These are phyloP conservation scores for Zea mays DNA, from an alignment of 176 grass and related monocot genomes.

Conservation along the genomic window DNA sequence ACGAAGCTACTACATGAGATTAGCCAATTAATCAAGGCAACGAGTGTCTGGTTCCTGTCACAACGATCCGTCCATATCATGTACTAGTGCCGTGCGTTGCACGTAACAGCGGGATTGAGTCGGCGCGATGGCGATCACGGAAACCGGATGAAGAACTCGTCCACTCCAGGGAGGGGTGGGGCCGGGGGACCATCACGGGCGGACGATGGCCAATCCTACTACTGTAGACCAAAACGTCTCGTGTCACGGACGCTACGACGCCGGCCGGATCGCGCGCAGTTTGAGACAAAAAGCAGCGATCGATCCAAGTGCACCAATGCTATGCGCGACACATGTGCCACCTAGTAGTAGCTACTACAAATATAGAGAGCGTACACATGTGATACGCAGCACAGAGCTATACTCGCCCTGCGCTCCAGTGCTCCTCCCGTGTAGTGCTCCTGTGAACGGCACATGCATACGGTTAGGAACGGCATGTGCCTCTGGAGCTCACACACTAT, in stretches of 20 bases:
- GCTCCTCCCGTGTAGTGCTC: too few species aligned
- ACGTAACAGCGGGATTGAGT: background rate
- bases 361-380: background rate
- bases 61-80: background rate
- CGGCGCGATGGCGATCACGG: background rate
- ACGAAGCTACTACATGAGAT: too few species aligned
- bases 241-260: background rate
- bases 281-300: slow-evolving; percentile 3
- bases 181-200: background rate
- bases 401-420: background rate
- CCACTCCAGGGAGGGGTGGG: background rate
- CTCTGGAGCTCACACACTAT: background rate
- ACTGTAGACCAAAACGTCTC: background rate
- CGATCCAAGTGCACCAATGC: background rate
- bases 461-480: background rate
- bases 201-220: background rate
- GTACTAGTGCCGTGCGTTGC: background rate
- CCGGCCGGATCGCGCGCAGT: background rate
- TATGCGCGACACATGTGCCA: background rate
- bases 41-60: background rate
- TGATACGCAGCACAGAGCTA: background rate
- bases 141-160: background rate
- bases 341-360: background rate
- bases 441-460: background rate
- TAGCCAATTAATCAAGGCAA: background rate